phyloP scores from a whole-genome alignment of 768 basidiomycete genomes.

The Boletales sp. region DNA sequence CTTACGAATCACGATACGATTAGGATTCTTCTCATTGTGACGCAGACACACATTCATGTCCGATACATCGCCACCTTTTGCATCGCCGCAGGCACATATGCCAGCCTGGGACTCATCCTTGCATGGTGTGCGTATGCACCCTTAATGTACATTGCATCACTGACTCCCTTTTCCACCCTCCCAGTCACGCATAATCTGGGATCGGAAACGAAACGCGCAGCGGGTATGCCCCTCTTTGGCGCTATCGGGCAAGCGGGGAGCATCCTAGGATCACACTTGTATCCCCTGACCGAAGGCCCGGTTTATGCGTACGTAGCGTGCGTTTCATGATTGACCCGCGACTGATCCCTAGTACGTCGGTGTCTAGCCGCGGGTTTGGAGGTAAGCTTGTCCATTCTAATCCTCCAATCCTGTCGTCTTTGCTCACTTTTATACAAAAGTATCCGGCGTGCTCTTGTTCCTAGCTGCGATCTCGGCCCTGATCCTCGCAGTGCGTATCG shows the following conservation, averaged over 20 bases:
- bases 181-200: slow-evolving; percentile 42
- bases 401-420: background rate
- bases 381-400: background rate
- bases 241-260: slow-evolving; percentile 42
- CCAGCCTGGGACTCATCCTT: slow-evolving; percentile 41
- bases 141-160: background rate
- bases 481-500: slow-evolving; percentile 17
- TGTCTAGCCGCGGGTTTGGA: slow-evolving; percentile 3
- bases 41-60: slow-evolving; percentile 28
- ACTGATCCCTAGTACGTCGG: background rate
- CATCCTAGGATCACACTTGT: slow-evolving; percentile 40
- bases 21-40: slow-evolving; percentile 34
- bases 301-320: slow-evolving; percentile 30
- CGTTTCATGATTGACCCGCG: background rate
- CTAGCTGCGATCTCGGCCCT: slow-evolving; percentile 16
- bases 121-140: slow-evolving; percentile 43
- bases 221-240: slow-evolving; percentile 40
- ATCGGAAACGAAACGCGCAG: slow-evolving; percentile 44
- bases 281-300: slow-evolving; percentile 39
- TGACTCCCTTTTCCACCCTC: background rate
- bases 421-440: background rate
- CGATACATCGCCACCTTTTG: slow-evolving; percentile 47
- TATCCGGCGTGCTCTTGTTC: slow-evolving; percentile 24
- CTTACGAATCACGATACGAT: background rate
- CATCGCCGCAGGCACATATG: slow-evolving; percentile 44